phyloP scores from a whole-genome alignment of 495 filamentous ascomycete species.

The Penicillium riverlandense region DNA sequence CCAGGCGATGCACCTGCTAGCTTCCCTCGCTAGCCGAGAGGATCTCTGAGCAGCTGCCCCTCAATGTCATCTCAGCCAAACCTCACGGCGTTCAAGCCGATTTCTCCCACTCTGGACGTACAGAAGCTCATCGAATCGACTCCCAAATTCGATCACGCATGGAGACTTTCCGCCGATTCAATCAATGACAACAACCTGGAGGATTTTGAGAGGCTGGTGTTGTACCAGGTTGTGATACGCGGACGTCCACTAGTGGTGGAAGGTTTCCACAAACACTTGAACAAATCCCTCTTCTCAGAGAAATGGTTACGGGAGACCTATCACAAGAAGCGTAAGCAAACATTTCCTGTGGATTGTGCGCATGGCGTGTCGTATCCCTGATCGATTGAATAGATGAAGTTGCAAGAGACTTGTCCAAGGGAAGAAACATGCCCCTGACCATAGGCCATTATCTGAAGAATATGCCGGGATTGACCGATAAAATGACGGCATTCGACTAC shows the following conservation, averaged over 20 bases:
- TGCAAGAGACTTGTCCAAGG: slow-evolving; percentile 66
- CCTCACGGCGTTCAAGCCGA: slow-evolving; percentile 70
- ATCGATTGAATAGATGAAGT: slow-evolving; percentile 41
- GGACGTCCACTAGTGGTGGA: slow-evolving; percentile 83
- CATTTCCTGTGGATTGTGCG: neutral
- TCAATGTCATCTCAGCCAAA: slow-evolving; percentile 62
- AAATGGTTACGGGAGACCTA: slow-evolving; percentile 70
- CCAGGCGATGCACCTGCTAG: neutral
- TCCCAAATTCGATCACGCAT: slow-evolving; percentile 76
- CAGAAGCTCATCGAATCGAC: slow-evolving; percentile 62
- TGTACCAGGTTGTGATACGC: slow-evolving; percentile 69
- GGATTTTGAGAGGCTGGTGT: slow-evolving; percentile 72
- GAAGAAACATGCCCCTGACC: slow-evolving; percentile 67
- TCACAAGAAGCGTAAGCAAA: slow-evolving; percentile 59
- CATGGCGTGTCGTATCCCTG: slow-evolving; percentile 1
- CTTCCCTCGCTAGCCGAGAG: too few relatives aligned
- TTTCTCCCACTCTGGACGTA: slow-evolving; percentile 76
- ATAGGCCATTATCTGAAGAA: slow-evolving; percentile 83
- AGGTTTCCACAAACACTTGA: slow-evolving; percentile 63
- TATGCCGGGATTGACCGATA: slow-evolving; percentile 67
- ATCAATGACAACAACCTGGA: slow-evolving; percentile 64
- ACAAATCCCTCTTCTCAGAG: slow-evolving; percentile 67
- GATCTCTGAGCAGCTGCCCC: neutral
- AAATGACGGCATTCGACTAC: slow-evolving; percentile 62
- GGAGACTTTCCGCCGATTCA: slow-evolving; percentile 64